Evolutionary conservation across 2,329 filamentous ascomycete species (phyloP).

Genomic region (Hymenoscyphus occultus): DNA sequence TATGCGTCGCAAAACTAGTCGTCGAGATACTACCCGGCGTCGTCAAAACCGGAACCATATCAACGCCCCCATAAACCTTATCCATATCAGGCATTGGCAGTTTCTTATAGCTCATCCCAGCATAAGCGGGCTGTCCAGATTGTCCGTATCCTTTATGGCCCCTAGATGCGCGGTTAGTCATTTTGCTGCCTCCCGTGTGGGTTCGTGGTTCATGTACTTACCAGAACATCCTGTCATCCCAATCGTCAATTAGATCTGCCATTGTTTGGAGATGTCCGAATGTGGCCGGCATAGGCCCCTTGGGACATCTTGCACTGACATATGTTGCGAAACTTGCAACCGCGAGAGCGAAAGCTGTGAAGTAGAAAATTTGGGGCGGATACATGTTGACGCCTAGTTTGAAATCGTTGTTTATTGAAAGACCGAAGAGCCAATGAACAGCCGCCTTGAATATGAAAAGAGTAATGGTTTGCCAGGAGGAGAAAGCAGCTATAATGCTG

Average conservation of each 20-base stretch:
- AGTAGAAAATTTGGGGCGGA: slow-evolving; percentile 35
- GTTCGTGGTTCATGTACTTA: no score
- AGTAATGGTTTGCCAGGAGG: slow-evolving; percentile 33
- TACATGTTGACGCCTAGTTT: slow-evolving; percentile 35
- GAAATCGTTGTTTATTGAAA: slow-evolving; percentile 33
- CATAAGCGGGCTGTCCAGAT: slow-evolving; percentile 31
- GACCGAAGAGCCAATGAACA: slow-evolving; percentile 38
- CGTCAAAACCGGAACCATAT: slow-evolving; percentile 1
- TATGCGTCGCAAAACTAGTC: background rate
- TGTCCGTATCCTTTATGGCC: slow-evolving; percentile 26
- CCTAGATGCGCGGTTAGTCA: background rate
- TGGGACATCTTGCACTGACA: slow-evolving; percentile 21
- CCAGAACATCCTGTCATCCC: slow-evolving; percentile 32
- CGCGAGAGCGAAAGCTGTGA: slow-evolving; percentile 27
- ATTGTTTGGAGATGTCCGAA: slow-evolving; percentile 38
- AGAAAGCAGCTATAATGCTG: slow-evolving; percentile 32
- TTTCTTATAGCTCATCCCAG: slow-evolving; percentile 11
- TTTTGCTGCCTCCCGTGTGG: no score
- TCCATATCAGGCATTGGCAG: slow-evolving; percentile 6
- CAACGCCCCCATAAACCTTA: slow-evolving; percentile 9
- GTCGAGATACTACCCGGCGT: background rate
- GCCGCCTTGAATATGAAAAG: slow-evolving; percentile 34
- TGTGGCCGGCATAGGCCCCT: slow-evolving; percentile 31
- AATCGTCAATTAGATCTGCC: slow-evolving; percentile 36
- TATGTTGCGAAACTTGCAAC: slow-evolving; percentile 33